phyloP scores from a whole-genome alignment of 1,284 basidiomycete species.

The Trichosporon sp. region DNA sequence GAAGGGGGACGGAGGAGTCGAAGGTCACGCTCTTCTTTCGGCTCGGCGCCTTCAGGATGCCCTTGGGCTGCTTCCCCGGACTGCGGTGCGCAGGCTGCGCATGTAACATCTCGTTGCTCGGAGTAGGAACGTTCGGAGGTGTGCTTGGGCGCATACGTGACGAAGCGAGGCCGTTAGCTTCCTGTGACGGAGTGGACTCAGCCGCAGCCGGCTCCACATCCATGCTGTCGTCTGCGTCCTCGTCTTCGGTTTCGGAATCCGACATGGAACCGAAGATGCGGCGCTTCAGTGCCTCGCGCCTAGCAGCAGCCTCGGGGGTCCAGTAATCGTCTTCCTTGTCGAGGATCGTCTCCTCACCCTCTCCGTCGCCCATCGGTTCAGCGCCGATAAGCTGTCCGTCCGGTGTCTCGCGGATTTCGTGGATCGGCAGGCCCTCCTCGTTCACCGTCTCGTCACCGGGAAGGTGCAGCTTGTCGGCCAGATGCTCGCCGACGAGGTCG shows the following conservation, averaged over 20 bases:
- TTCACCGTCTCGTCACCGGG: slow-evolving; percentile 33
- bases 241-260: slow-evolving; percentile 27
- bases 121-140: not conserved
- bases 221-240: slow-evolving; percentile 20
- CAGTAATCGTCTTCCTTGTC: slow-evolving; percentile 40
- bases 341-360: slow-evolving; percentile 22
- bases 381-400: slow-evolving; percentile 42
- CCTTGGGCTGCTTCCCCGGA: slow-evolving; percentile 34
- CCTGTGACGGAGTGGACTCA: not conserved
- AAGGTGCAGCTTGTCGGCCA: slow-evolving; percentile 27
- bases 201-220: slow-evolving; percentile 20
- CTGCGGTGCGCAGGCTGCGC: not conserved
- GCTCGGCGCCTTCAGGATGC: slow-evolving; percentile 46
- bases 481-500: slow-evolving; percentile 31
- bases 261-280: slow-evolving; percentile 41
- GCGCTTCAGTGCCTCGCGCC: slow-evolving; percentile 40
- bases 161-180: not conserved
- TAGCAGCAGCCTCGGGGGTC: slow-evolving; percentile 39
- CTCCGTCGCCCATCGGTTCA: slow-evolving; percentile 29
- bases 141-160: not conserved
- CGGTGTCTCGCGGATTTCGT: slow-evolving; percentile 50
- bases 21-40: slow-evolving; percentile 53
- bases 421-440: slow-evolving; percentile 51
- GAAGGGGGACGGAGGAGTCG: slow-evolving; percentile 45
- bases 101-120: not conserved